Base-by-base conservation (phyloP, 2,329 filamentous ascomycete species). In the Penicillium capsulatum region DNA sequence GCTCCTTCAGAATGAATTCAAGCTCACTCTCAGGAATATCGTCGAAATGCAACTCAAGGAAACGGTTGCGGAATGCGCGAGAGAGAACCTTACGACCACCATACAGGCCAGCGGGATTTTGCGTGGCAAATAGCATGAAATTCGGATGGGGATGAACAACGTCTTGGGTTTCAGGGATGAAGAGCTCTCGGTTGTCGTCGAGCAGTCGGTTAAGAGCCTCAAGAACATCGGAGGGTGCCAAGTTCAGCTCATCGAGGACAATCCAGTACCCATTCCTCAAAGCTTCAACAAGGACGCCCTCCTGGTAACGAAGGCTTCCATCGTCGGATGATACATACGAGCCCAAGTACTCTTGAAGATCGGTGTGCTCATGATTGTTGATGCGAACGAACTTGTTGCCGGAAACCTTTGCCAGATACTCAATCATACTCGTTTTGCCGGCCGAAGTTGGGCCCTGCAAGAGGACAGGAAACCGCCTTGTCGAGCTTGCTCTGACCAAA, bases 341-440 rank as follows among this genome's bases (percentile, higher is more conserved):
- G 13, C 92, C 92, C 4, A 99, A 71, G 57, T 99, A 99, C 61
- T 99, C 94, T 64, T 98, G 92, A 26, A 99, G 72, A 63, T 99
- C 92, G 0, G 92, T 98, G 59, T 98, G 92, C 60, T 99, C 94
- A 65, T 99, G 92, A 54, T 99, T 99, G 69, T 99, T 99, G 72
- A 99, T 98, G 44, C 92, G 81, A 30, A 98, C 89, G 59, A 97
- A 98, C 58, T 86, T 92, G 62, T 99, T 95, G 3, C 94, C 92
- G 19, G 89, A 97, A 39, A 86, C 84, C 58, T 94, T 92, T n/a
- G 94, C 91, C 26, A 99, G 76, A 61, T 95, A 96, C 65, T 97
- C 91, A 29, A 98, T 94, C 92, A 99, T 98, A 65, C 91, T 97
- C 0, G 92, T 99, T 67, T 99, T 99, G 49, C 92, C 92, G 9